Percentiles rank a stretch among this genome's conserved stretches.
Evolutionary conservation across 2,329 filamentous ascomycete species (phyloP).

Genomic region (Scorias spongiosa): DNA sequence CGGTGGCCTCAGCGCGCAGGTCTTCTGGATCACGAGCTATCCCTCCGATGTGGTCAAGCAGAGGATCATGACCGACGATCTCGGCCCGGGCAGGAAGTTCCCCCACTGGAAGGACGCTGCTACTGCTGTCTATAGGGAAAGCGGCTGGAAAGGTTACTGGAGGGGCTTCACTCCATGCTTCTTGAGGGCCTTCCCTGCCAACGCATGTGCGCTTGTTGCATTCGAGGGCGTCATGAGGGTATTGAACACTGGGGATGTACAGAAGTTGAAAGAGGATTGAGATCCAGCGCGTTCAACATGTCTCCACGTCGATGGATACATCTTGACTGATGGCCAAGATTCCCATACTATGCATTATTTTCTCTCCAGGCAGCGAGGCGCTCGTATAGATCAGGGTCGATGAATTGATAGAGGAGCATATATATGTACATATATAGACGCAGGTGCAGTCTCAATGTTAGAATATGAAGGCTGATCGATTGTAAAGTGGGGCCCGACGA

Average conservation of each 20-base stretch:
- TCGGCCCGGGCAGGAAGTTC: conserved; percentile 59
- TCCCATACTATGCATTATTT: no score
- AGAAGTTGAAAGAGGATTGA: no score
- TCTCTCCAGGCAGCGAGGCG: no score
- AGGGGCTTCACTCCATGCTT: conserved; percentile 90
- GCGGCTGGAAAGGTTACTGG: conserved; percentile 69
- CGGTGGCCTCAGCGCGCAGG: conserved; percentile 77
- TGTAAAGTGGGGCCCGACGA: no score
- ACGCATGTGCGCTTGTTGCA: conserved; percentile 81
- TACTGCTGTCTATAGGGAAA: conserved; percentile 56
- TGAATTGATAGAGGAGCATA: no score
- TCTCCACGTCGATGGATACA: no score
- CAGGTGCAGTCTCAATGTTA: no score
- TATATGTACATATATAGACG: no score
- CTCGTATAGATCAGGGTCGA: no score
- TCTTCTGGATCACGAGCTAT: conserved; percentile 90
- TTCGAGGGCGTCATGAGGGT: conserved; percentile 61
- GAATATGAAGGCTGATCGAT: no score
- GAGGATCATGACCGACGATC: conserved; percentile 86
- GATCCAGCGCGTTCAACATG: no score
- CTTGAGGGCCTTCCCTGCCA: conserved; percentile 83
- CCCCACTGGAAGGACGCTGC: conserved; percentile 68
- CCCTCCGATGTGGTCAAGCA: conserved; percentile 92
- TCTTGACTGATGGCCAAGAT: no score
- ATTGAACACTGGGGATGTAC: conserved; percentile 3